Evolutionary conservation across 179 eudicot genomes (phyloP).

Genomic region (Actinidia chinensis): DNA sequence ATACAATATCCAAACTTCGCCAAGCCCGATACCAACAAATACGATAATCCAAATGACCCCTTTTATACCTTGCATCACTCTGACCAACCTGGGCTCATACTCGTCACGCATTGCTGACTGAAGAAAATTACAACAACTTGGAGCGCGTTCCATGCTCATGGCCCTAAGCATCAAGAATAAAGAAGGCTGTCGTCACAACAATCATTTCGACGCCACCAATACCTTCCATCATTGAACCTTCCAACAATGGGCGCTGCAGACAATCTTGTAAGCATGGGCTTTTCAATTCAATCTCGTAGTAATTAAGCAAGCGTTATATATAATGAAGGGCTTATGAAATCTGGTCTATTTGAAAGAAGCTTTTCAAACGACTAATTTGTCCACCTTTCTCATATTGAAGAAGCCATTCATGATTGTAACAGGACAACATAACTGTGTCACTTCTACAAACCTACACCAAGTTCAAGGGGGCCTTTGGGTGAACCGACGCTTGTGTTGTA

Average conservation of each 20-base stretch:
- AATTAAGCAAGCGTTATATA: background rate
- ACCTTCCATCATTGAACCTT: background rate
- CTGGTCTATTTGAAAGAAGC: background rate
- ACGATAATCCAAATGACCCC: conserved; percentile 11
- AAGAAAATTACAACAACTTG: conserved; percentile 5
- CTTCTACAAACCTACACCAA: background rate
- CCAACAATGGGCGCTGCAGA: conserved; percentile 1
- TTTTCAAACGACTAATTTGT: background rate
- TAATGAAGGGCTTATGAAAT: background rate
- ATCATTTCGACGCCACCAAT: background rate
- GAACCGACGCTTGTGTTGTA: background rate
- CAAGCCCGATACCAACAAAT: background rate
- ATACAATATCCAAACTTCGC: background rate
- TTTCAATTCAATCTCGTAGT: background rate
- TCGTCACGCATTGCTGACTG: background rate
- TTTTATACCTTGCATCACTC: conserved; percentile 12
- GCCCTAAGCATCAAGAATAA: conserved; percentile 15
- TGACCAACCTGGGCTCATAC: conserved; percentile 12
- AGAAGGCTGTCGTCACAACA: conserved; percentile 10
- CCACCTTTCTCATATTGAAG: background rate
- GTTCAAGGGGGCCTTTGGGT: background rate
- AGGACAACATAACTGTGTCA: background rate
- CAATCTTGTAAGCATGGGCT: background rate
- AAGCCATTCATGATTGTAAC: background rate
- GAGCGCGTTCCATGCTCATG: conserved; percentile 16